Evolutionary conservation across 768 basidiomycete species (phyloP).

Genomic region (Mycena sanguinolenta): DNA sequence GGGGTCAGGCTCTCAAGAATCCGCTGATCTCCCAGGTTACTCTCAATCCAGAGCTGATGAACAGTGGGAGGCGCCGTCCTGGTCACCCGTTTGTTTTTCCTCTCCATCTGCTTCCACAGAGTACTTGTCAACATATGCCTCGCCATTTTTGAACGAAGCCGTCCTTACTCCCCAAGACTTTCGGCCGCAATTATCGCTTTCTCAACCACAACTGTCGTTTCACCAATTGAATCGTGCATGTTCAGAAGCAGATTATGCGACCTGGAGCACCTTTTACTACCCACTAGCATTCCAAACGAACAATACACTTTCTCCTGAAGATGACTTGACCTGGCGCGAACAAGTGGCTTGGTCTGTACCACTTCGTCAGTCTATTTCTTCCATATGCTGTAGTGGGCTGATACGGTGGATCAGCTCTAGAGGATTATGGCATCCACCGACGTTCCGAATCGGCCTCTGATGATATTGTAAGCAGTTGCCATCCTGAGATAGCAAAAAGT

Average conservation of each 20-base stretch:
- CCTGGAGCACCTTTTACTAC: too few species aligned
- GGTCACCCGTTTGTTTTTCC: conserved; percentile 14
- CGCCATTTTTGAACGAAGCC: neutral
- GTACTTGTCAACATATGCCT: neutral
- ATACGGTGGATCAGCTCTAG: conserved; percentile 7
- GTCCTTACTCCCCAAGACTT: too few species aligned
- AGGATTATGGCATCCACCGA: neutral
- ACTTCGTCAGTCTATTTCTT: neutral
- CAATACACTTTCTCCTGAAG: neutral
- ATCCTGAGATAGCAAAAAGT: too few species aligned
- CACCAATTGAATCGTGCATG: too few species aligned
- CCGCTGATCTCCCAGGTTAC: too few species aligned
- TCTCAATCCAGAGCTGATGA: too few species aligned
- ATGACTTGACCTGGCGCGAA: neutral
- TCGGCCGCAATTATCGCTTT: too few species aligned
- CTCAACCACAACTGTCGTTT: too few species aligned
- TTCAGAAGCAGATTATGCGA: too few species aligned
- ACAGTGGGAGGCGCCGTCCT: too few species aligned
- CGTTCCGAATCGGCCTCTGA: neutral
- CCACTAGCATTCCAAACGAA: neutral
- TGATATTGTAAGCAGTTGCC: neutral
- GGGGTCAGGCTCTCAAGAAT: too few species aligned
- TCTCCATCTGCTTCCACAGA: conserved; percentile 25
- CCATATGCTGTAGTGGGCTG: neutral
- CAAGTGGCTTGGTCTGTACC: neutral